These are phyloP conservation scores for Zoysia matrella DNA, from an alignment of 202 grass and related monocot genomes.

Conservation along the genomic window DNA sequence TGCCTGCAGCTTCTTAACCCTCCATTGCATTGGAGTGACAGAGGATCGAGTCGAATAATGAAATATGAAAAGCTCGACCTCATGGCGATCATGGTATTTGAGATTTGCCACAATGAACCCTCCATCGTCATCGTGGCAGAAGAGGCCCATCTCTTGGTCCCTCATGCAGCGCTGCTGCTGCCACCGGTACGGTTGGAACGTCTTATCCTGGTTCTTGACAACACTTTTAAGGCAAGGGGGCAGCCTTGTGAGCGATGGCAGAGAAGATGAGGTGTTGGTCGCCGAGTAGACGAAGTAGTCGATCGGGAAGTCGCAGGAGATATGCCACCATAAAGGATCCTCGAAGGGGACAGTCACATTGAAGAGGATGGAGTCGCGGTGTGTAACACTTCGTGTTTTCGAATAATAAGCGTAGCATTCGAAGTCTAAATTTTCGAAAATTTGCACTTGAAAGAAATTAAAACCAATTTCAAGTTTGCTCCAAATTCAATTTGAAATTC, in stretches of 20 bases:
- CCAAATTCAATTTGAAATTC: too few relatives aligned
- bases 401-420: too few relatives aligned
- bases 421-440: too few relatives aligned
- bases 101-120: neutral
- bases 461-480: too few relatives aligned
- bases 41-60: neutral
- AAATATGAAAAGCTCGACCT: neutral
- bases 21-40: too few relatives aligned
- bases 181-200: neutral
- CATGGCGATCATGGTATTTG: neutral
- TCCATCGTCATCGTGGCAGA: neutral
- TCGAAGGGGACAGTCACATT: neutral
- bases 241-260: neutral
- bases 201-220: neutral
- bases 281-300: constrained; percentile 13
- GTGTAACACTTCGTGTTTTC: too few relatives aligned
- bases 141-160: neutral
- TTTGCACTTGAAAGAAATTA: too few relatives aligned
- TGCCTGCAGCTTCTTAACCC: neutral
- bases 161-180: neutral
- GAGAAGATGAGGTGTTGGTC: neutral
- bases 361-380: constrained; percentile 23
- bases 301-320: neutral
- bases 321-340: fast-evolving
- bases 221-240: neutral